phyloP scores from a whole-genome alignment of 129 eudicot genomes.

The Pulicaria dysenterica region DNA sequence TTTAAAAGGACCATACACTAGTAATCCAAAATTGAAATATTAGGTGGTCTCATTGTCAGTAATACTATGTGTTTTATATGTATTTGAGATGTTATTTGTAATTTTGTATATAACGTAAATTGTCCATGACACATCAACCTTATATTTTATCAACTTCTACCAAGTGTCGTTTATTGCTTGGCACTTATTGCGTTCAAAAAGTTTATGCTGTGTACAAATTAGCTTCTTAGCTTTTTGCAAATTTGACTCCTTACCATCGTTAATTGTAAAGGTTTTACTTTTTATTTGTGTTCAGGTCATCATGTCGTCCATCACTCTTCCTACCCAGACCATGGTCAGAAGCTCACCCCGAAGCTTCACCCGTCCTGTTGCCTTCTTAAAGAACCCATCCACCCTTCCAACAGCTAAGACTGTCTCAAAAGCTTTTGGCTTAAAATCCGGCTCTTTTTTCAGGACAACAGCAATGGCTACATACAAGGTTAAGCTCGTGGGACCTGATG shows the following conservation, averaged over 20 bases:
- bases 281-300: conserved; percentile 37
- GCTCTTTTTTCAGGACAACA: conserved; percentile 41
- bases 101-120: too few relatives aligned
- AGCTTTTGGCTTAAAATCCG: conserved; percentile 58
- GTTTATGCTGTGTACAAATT: too few relatives aligned
- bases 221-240: background rate
- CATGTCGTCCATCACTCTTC: conserved; percentile 68
- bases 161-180: too few relatives aligned
- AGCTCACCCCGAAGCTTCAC: conserved; percentile 33
- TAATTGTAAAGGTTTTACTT: background rate
- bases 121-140: too few relatives aligned
- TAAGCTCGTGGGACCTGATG: conserved; percentile 66
- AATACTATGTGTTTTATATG: too few relatives aligned
- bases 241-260: background rate
- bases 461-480: conserved; percentile 81
- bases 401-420: conserved; percentile 54
- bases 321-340: conserved; percentile 51
- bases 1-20: background rate
- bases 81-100: too few relatives aligned
- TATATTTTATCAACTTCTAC: too few relatives aligned
- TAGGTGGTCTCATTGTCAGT: background rate
- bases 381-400: conserved; percentile 51
- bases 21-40: background rate
- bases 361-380: conserved; percentile 24
- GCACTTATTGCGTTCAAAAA: too few relatives aligned